Percentiles rank a stretch among this genome's conserved stretches.
phyloP scores from a whole-genome alignment of 192 early-diverging fungal genomes.

The Rhizophagus sp. region DNA sequence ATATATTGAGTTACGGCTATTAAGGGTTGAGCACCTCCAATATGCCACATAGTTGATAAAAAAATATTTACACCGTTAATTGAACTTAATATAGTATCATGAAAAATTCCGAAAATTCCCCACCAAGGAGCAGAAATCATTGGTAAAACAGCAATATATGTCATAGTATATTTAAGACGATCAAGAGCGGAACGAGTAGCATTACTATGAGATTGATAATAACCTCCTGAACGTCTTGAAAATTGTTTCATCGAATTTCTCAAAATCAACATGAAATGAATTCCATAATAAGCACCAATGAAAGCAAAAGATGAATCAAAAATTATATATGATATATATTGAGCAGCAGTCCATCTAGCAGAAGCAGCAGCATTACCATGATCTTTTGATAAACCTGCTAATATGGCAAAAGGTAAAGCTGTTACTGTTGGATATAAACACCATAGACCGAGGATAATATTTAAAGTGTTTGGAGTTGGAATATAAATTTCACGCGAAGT shows the following conservation, averaged over 20 bases:
- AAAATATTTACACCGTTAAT: slow-evolving; percentile 1
- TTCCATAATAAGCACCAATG: slow-evolving; percentile 9
- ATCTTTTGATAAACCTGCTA: slow-evolving; percentile 22
- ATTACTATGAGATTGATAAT: not conserved
- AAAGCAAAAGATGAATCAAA: not conserved
- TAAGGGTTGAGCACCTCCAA: slow-evolving; percentile 12
- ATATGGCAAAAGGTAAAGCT: slow-evolving; percentile 5
- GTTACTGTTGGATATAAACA: slow-evolving; percentile 15
- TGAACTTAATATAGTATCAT: not conserved
- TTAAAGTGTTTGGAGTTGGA: not conserved
- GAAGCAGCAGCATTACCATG: not conserved
- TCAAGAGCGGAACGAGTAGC: slow-evolving; percentile 16
- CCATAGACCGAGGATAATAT: not conserved
- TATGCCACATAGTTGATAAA: slow-evolving; percentile 21
- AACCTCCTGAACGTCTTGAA: not conserved
- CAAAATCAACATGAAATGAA: slow-evolving; percentile 21
- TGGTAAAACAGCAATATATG: slow-evolving; percentile 8
- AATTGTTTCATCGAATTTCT: slow-evolving; percentile 19
- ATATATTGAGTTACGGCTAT: slow-evolving; percentile 26
- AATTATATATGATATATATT: slow-evolving; percentile 11
- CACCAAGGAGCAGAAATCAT: slow-evolving; percentile 19
- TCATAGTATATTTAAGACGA: slow-evolving; percentile 29
- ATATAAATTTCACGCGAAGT: not conserved
- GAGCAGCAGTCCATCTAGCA: not conserved
- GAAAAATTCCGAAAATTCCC: slow-evolving; percentile 13